Conservation (phyloP, 163 green algal genomes). For the Volvox carteri region DNA sequence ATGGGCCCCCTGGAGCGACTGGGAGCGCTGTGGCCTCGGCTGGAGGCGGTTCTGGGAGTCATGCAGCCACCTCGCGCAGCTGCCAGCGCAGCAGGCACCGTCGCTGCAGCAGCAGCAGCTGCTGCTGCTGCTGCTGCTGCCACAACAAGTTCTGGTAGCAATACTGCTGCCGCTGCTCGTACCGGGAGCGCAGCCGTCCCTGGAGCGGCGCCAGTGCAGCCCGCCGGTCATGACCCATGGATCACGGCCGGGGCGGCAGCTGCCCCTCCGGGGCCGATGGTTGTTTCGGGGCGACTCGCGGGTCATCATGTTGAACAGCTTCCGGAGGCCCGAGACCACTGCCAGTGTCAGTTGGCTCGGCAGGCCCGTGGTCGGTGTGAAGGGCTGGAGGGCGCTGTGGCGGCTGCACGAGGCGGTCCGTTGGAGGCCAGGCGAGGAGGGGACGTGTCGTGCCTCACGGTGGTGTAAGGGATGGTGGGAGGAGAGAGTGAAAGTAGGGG, state of each 20-base stretch:
- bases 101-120: not conserved
- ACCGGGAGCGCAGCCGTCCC: not conserved
- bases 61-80: not conserved
- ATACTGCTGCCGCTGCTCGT: not conserved
- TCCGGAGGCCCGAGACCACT: no score
- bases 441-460: no score
- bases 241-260: not conserved
- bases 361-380: conserved; percentile 1
- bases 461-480: no score
- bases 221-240: not conserved
- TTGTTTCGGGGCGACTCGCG: not conserved
- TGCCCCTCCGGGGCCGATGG: no score
- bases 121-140: not conserved
- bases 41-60: not conserved
- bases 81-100: not conserved
- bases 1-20: conserved; percentile 15
- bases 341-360: not conserved
- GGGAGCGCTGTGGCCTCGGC: not conserved
- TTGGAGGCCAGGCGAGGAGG: no score
- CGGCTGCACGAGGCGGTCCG: not conserved
- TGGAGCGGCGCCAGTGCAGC: not conserved
- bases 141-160: no score
- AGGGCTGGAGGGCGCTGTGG: not conserved
- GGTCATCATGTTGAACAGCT: conserved; percentile 1
- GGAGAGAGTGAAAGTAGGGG: no score